Evolutionary conservation across 129 eudicot species (phyloP), one percentile per base, ranked within the genome.

Genomic region (Smallanthus sonchifolius): DNA sequence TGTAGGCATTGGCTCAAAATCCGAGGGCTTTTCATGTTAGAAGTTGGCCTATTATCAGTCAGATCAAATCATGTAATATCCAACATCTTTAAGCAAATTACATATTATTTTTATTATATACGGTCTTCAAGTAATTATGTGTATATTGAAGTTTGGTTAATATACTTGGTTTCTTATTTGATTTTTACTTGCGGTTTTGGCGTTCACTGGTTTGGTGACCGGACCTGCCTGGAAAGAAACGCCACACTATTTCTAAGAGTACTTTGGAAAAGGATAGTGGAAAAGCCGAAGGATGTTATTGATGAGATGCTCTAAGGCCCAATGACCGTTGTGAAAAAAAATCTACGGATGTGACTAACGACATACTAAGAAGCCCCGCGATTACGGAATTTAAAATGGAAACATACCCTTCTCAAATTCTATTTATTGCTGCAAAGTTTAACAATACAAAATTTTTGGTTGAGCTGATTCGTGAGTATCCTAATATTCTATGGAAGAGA

Each of bases 1-100:
- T 84, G 1, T 65, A 77, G 59, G 79, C 7, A 14, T 38, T 84
- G 72, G 83, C 85, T 36, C 60, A 67, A 76, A 84, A 77, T 48
- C 80, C 80, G 38, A 4, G 9, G 10, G 82, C 51, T 10, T 77
- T 72, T 64, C 44, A 11, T 9, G 44, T 13, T 20, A 34, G 3
- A 0, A 36, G 4, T 9, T 9, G 7, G n/a, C n/a, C n/a, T n/a
- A n/a, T n/a, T n/a, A n/a, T n/a, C n/a, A n/a, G n/a, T n/a, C n/a
- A n/a, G n/a, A n/a, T n/a, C n/a, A n/a, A n/a, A n/a, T n/a, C n/a
- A n/a, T n/a, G n/a, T n/a, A n/a, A n/a, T n/a, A n/a, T n/a, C n/a
- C n/a, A n/a, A n/a, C n/a, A n/a, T n/a, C n/a, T n/a, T n/a, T n/a
- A n/a, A n/a, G n/a, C n/a, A n/a, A n/a, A n/a, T n/a, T n/a, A 3